Base-by-base conservation (phyloP, 75 land plant genomes). In the Pinus tabuliformis region DNA sequence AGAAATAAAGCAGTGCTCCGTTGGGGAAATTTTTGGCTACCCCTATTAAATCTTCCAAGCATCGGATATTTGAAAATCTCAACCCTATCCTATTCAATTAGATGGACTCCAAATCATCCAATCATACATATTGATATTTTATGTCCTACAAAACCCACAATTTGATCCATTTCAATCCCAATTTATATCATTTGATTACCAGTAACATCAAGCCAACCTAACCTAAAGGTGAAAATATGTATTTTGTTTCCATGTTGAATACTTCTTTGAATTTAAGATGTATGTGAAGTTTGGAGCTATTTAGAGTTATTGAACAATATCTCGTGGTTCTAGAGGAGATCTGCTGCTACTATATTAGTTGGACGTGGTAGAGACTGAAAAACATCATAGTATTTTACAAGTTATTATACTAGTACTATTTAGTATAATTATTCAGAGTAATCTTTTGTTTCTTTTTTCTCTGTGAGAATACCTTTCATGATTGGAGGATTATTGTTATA, bases 1-100 rank as follows among this genome's bases (percentile, higher is more conserved):
- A 84, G 85, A 91, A 73, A 82, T 87, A 87, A 87, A 82, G 13
- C 8, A 68, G 24, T 39, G 13, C 71, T n/a, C 71, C 71, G 37
- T 0, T 36, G 52, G 49, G 39, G 39, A 68, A 39, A 20, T 68
- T 68, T 21, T 17, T 22, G 9, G 5, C 71, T 16, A 18, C 71
- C 71, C 52, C 2, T 33, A 1, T 66, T 36, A 39, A 39, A 66
- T 30, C 70, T 66, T 7, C 70, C 70, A 66, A 37, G 70, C 70
- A 66, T 30, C 70, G 45, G 12, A 66, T 66, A 39, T 66, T 66
- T 30, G 70, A 66, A 66, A 45, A 66, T 66, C 33, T 45, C 18
- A 45, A 66, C 37, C 16, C 70, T 36, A 39, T 11, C 37, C 8
- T 3, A 36, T 20, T 20, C 70, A 36, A 66, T 17, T 66, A 36